Conservation (phyloP, 768 basidiomycete genomes). For the Leccinum olivaceopallidum region DNA sequence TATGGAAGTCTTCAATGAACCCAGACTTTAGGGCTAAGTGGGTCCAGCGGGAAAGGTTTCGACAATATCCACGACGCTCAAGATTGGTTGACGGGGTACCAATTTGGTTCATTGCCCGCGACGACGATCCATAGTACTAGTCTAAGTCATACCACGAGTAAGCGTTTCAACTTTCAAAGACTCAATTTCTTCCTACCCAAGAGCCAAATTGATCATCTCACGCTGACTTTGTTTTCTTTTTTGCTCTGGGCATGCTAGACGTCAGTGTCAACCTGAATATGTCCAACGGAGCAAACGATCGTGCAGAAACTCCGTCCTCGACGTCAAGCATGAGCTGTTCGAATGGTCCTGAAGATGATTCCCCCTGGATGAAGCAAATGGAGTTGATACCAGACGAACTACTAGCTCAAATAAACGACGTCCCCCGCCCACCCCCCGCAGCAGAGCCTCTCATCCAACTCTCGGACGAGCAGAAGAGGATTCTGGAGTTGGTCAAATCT, state of each 20-base stretch:
- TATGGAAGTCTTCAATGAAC: background rate
- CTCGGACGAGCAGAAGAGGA: constrained; percentile 41
- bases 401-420: background rate
- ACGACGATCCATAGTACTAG: constrained; percentile 7
- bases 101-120: constrained; percentile 10
- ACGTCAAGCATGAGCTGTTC: constrained; percentile 5
- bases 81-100: constrained; percentile 23
- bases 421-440: constrained; percentile 1
- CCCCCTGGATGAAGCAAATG: background rate
- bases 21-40: constrained; percentile 33
- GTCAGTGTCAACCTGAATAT: constrained; percentile 24
- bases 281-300: constrained; percentile 2
- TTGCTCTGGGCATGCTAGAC: constrained; percentile 7
- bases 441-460: constrained; percentile 21
- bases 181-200: background rate
- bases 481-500: constrained; percentile 48
- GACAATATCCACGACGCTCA: constrained; percentile 30
- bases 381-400: background rate
- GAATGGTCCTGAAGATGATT: background rate
- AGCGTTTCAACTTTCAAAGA: constrained; percentile 5
- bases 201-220: background rate
- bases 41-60: constrained; percentile 34
- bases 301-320: constrained; percentile 4
- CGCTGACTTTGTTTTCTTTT: background rate
- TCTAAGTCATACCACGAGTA: constrained; percentile 15